Base-by-base conservation (phyloP, 1,139 yeast genomes). In the Pichia sp. region DNA sequence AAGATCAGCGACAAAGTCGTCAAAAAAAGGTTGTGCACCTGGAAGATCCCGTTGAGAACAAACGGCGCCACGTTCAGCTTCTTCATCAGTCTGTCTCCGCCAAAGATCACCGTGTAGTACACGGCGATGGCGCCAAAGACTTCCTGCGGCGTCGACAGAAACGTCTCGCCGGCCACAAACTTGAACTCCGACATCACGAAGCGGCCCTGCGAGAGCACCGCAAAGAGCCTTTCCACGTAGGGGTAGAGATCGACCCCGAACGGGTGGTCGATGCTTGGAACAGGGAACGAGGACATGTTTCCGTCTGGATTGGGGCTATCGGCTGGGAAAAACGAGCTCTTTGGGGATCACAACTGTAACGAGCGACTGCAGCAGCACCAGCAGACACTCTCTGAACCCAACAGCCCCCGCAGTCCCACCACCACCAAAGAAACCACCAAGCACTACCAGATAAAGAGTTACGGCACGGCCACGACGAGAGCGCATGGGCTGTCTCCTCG, bases 21-120 rank as follows among this genome's bases (percentile, higher is more conserved):
- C 69, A 93, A 78, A 43, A 82, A 64, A 63, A 92, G 68, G 74
- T 93, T 93, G 75, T 93, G 99, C 61, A 90, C 67, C 72, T 87
- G 90, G 76, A 84, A 85, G 56, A 88, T 72, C 61, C 80, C 77
- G 70, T 85, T 85, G 71, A 92, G 76, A 70, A 84, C 85, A 67
- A 87, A 77, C 29, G 97, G 89, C 23, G 84, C 78, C 43, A 82
- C 74, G 51, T 77, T 75, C 43, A 77, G 64, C 51, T 74, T 73
- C 62, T 77, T 78, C 69, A 84, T 77, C 38, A 83, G 58, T 36
- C 68, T 77, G 65, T 82, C 75, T 38, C 92, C 92, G 53, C 92
- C 92, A 66, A 85, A 85, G 53, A 87, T 82, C n/a, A 85, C 76
- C 29, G 78, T 60, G 64, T 87, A 87, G 72, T 87, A 87, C 13